These are phyloP conservation scores for Saussurea involucrata DNA, from an alignment of 129 eudicot genomes.

Conservation along the genomic window DNA sequence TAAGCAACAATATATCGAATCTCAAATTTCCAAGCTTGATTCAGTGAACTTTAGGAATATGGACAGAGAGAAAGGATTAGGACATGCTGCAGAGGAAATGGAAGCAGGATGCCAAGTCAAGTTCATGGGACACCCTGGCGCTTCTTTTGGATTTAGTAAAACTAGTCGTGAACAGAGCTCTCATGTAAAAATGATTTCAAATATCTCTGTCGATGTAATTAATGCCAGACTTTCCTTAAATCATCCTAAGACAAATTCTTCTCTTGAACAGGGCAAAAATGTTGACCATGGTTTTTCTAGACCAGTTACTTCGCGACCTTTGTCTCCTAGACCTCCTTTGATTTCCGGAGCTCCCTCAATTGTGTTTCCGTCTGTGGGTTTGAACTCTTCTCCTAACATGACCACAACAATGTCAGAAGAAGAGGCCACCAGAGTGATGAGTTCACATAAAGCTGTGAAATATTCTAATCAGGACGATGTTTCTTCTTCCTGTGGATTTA, in stretches of 20 bases:
- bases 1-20: conserved; percentile 28
- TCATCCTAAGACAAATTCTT: not conserved
- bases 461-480: conserved; percentile 4
- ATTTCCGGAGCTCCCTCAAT: conserved; percentile 16
- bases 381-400: conserved; percentile 24
- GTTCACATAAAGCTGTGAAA: conserved; percentile 15
- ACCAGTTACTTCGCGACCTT: conserved; percentile 17
- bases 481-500: conserved; percentile 29
- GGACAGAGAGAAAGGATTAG: conserved; percentile 29
- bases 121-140: conserved; percentile 10
- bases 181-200: not conserved
- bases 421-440: conserved; percentile 20
- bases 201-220: not conserved
- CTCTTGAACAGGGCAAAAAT: not conserved
- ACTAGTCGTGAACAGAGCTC: conserved; percentile 8
- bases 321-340: conserved; percentile 26
- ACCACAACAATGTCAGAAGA: conserved; percentile 26
- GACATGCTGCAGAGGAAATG: conserved; percentile 12
- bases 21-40: conserved; percentile 30
- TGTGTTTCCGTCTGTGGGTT: conserved; percentile 24
- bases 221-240: conserved; percentile 20
- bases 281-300: conserved; percentile 18
- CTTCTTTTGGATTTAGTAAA: conserved; percentile 8
- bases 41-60: conserved; percentile 12
- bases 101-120: conserved; percentile 14